Conservation (phyloP, 441 rosid genomes). For the Adansonia gregorii region DNA sequence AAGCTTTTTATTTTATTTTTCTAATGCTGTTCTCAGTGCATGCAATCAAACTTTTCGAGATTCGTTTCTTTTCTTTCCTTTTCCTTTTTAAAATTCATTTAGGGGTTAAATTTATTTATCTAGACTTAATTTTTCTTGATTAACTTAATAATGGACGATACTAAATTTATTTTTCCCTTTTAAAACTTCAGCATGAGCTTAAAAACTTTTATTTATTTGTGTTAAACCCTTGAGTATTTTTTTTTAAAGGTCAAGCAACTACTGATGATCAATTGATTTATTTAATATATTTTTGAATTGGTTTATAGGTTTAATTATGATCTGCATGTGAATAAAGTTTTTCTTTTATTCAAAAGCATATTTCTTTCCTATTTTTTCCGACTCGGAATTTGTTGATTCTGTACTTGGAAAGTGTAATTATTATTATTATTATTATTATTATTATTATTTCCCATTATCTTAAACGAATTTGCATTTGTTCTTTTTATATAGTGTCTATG, state of each 20-base stretch:
- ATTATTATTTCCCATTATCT: not conserved
- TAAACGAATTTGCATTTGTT: slow-evolving; percentile 3
- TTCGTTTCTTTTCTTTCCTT: not conserved
- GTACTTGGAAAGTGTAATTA: not conserved
- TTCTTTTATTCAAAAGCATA: not conserved
- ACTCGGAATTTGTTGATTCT: not conserved
- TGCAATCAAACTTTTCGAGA: not conserved
- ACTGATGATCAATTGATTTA: not conserved
- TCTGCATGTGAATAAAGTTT: slow-evolving; percentile 20
- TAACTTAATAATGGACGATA: not conserved
- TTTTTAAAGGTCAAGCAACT: not conserved
- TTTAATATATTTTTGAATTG: not conserved
- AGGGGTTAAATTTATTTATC: not conserved
- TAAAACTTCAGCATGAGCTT: not conserved
- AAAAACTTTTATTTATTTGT: not conserved
- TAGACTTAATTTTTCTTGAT: not conserved
- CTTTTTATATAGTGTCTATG: not conserved
- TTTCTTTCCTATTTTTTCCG: not conserved
- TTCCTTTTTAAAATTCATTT: too few species aligned
- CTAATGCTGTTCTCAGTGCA: not conserved
- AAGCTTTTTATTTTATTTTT: not conserved
- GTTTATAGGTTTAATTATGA: slow-evolving; percentile 1
- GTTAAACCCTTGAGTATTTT: not conserved
- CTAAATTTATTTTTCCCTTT: not conserved
- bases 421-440: not conserved